Percentiles rank a stretch among this genome's conserved stretches.
Conservation (phyloP, 805 yeast genomes). For the Ogataea methanolica region DNA sequence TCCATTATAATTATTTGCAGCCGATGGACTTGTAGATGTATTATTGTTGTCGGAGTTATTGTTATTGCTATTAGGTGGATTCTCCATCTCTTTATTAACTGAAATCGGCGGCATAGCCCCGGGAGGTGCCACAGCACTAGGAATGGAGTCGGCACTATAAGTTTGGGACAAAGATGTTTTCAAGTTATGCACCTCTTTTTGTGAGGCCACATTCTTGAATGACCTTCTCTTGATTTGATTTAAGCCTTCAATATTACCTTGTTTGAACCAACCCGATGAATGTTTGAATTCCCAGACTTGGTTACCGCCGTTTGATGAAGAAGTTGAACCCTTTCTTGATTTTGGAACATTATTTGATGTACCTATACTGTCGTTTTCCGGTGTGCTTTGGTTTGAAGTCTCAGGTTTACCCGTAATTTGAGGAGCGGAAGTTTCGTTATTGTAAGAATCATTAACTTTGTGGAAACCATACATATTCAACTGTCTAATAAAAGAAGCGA, state of each 20-base stretch:
- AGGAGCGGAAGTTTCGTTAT: constrained; percentile 8
- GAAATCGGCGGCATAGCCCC: not conserved
- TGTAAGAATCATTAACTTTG: constrained; percentile 54
- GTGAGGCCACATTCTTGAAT: constrained; percentile 25
- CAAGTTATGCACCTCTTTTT: constrained; percentile 27
- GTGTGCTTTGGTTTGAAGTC: not conserved
- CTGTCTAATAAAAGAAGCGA: constrained; percentile 75
- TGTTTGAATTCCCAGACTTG: constrained; percentile 84
- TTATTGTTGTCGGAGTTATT: not conserved
- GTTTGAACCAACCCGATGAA: constrained; percentile 68
- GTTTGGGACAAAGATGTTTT: constrained; percentile 14
- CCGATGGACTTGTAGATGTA: not conserved
- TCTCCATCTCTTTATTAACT: not conserved
- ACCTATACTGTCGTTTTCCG: constrained; percentile 6
- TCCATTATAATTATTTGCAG: not conserved
- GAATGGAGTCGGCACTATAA: constrained; percentile 2
- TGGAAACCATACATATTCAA: constrained; percentile 82
- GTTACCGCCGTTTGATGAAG: constrained; percentile 13
- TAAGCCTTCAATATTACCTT: constrained; percentile 74
- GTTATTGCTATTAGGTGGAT: not conserved
- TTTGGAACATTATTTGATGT: constrained; percentile 5
- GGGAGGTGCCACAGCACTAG: not conserved
- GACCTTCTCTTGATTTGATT: constrained; percentile 78
- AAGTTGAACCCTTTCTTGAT: constrained; percentile 20
- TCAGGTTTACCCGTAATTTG: constrained; percentile 13